Conservation (phyloP, 352 stramenopile genomes). For the Phytophthora foliorum region DNA sequence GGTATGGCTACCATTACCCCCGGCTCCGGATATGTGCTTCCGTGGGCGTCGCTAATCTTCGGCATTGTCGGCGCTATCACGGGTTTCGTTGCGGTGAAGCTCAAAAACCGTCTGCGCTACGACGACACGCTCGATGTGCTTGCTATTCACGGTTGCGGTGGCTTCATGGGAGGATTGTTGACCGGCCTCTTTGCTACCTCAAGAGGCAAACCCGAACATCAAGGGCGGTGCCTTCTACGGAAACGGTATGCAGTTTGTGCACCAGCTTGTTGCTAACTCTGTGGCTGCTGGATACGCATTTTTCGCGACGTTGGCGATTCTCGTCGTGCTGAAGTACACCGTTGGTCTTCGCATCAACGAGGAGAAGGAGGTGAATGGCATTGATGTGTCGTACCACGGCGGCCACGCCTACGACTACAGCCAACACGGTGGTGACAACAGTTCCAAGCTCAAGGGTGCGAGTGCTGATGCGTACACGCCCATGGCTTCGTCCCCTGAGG, state of each 20-base stretch:
- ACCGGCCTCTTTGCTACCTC: conserved; percentile 73
- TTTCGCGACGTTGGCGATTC: conserved; percentile 64
- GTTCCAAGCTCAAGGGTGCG: not conserved
- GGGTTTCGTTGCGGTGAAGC: conserved; percentile 54
- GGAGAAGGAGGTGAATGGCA: conserved; percentile 75
- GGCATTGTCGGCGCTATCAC: conserved; percentile 62
- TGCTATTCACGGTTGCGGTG: conserved; percentile 71
- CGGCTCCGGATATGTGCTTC: conserved; percentile 68
- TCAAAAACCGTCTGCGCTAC: conserved; percentile 75
- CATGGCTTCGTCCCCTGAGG: conserved; percentile 3
- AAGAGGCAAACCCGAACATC: conserved; percentile 59
- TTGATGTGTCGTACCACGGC: conserved; percentile 81
- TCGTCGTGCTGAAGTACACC: conserved; percentile 74
- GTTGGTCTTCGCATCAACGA: conserved; percentile 75
- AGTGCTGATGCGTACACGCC: not conserved
- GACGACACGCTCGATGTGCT: conserved; percentile 86
- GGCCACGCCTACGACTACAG: conserved; percentile 71
- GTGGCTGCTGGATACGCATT: conserved; percentile 70
- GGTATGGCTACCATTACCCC: conserved; percentile 77
- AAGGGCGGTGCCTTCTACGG: conserved; percentile 63
- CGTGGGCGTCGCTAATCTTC: conserved; percentile 75
- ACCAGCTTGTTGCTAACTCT: conserved; percentile 58
- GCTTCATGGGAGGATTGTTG: conserved; percentile 66
- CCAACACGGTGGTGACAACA: conserved; percentile 34
- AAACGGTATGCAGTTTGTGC: conserved; percentile 47